A percentile compares a stretch with the other conserved stretches of the same genome.
Conservation (phyloP, 139 green algal genomes). For the Picochlorum sp. region DNA sequence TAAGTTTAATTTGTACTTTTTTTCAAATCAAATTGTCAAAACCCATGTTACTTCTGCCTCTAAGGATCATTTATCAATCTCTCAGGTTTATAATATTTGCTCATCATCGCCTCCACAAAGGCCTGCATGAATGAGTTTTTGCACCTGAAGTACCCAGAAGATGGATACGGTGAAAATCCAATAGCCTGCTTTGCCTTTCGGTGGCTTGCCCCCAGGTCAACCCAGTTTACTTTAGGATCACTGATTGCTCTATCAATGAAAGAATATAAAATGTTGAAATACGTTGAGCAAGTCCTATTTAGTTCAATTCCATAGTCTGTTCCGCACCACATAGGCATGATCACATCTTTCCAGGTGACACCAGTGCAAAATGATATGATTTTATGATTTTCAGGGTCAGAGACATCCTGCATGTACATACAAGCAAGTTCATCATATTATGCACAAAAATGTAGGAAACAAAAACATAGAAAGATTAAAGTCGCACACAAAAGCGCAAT, state of each 20-base stretch:
- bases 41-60: background rate
- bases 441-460: background rate
- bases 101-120: constrained; percentile 5
- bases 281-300: constrained; percentile 14
- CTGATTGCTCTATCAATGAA: constrained; percentile 18
- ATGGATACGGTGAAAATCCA: constrained; percentile 20
- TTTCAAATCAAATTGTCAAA: background rate
- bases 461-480: background rate
- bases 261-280: constrained; percentile 25
- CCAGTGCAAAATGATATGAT: constrained; percentile 29
- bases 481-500: too few relatives aligned
- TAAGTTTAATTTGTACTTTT: background rate
- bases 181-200: constrained; percentile 20
- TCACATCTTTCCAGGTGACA: constrained; percentile 12
- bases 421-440: too few relatives aligned
- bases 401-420: constrained; percentile 1
- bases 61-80: constrained; percentile 14
- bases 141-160: constrained; percentile 23
- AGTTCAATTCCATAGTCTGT: constrained; percentile 29
- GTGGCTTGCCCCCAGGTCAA: constrained; percentile 20
- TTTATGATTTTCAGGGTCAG: background rate
- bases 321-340: constrained; percentile 34
- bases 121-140: constrained; percentile 22
- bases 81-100: constrained; percentile 16
- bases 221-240: constrained; percentile 23